Evolutionary conservation across 495 filamentous ascomycete genomes (phyloP).

Genomic region (Pseudoneurospora amorphoporcata): DNA sequence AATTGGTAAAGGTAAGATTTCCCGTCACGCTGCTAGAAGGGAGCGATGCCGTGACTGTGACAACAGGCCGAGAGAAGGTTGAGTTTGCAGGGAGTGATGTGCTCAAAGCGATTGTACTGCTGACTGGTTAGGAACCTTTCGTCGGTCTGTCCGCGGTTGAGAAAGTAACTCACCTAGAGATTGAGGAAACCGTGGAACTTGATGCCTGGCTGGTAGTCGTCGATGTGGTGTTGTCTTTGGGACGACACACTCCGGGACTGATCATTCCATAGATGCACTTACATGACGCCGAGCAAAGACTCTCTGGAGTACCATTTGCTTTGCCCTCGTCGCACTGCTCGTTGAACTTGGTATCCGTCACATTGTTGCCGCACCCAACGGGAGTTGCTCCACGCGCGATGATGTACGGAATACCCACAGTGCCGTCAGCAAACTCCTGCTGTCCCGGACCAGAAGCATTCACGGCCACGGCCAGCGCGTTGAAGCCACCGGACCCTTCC

Average conservation of each 20-base stretch:
- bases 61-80: neutral
- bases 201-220: conserved; percentile 2
- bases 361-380: conserved; percentile 36
- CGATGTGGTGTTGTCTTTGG: conserved; percentile 12
- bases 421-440: conserved; percentile 31
- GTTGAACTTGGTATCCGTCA: conserved; percentile 24
- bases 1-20: neutral
- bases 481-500: conserved; percentile 29
- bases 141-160: no score
- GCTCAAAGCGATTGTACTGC: conserved; percentile 2
- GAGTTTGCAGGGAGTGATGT: conserved; percentile 3
- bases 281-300: conserved; percentile 34
- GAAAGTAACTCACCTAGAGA: conserved; percentile 10
- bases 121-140: neutral
- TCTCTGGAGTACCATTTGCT: conserved; percentile 25
- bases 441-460: conserved; percentile 28
- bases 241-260: conserved; percentile 16
- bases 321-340: conserved; percentile 40
- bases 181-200: conserved; percentile 8
- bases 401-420: conserved; percentile 39
- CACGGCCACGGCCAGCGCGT: conserved; percentile 36
- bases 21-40: conserved; percentile 2
- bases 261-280: conserved; percentile 23
- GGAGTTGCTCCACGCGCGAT: conserved; percentile 39
- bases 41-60: conserved; percentile 6